These are phyloP conservation scores for Alternaria angustiovoidea DNA, from an alignment of 2,329 filamentous ascomycete genomes.

Conservation along the genomic window DNA sequence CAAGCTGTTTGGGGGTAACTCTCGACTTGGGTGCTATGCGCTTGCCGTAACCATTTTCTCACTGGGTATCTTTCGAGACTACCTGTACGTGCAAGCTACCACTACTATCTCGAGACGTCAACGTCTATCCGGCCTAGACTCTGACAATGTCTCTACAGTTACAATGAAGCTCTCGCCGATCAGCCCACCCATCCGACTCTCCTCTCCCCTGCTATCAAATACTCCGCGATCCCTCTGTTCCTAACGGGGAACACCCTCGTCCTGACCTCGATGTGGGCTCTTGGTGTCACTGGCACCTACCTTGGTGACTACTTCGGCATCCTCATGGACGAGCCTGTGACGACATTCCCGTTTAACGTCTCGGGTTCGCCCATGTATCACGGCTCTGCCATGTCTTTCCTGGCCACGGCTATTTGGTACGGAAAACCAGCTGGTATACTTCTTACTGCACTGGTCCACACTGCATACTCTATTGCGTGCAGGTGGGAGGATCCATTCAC, in stretches of 20 bases:
- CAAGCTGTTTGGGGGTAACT: constrained; percentile 80
- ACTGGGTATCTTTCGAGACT: constrained; percentile 86
- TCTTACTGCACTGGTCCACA: constrained; percentile 75
- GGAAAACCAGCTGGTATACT: constrained; percentile 87
- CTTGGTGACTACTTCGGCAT: constrained; percentile 99
- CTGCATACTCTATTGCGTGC: constrained; percentile 82
- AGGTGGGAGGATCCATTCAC: constrained; percentile 95
- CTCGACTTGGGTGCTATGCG: constrained; percentile 84
- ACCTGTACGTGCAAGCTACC: constrained; percentile 48
- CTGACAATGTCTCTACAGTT: constrained; percentile 61
- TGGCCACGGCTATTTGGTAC: constrained; percentile 83
- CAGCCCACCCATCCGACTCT: constrained; percentile 80
- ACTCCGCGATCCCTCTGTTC: constrained; percentile 75
- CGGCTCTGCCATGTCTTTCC: constrained; percentile 89
- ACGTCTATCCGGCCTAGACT: neutral
- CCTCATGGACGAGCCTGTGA: constrained; percentile 93
- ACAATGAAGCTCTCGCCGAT: constrained; percentile 80
- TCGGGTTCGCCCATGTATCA: constrained; percentile 95
- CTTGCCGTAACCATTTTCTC: constrained; percentile 91
- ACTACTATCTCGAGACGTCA: neutral
- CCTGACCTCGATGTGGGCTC: constrained; percentile 85
- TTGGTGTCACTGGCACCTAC: constrained; percentile 95
- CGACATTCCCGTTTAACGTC: constrained; percentile 94
- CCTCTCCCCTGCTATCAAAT: constrained; percentile 65
- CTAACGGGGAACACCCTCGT: constrained; percentile 83